phyloP scores from a whole-genome alignment of 805 yeast genomes.

The Barnettozyma vustinii region DNA sequence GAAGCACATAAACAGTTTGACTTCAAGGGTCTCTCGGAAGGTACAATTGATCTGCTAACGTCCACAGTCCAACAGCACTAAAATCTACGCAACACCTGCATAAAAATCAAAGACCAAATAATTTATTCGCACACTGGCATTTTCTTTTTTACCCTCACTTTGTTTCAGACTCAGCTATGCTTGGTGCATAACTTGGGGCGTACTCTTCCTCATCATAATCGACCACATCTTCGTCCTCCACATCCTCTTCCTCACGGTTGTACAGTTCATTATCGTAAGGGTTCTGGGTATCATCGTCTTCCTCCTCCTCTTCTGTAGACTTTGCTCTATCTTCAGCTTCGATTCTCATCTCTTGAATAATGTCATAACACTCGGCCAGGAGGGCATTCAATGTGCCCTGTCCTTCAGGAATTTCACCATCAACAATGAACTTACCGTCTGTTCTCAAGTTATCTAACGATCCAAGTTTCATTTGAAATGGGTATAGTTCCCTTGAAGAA shows the following conservation, averaged over 20 bases:
- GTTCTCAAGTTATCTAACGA: slow-evolving; percentile 79
- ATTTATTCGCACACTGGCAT: neutral
- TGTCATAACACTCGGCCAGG: slow-evolving; percentile 91
- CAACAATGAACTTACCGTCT: slow-evolving; percentile 90
- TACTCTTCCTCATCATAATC: slow-evolving; percentile 30
- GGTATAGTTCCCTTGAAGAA: slow-evolving; percentile 84
- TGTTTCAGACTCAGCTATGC: slow-evolving; percentile 13
- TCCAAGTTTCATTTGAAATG: slow-evolving; percentile 91
- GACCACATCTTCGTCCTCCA: slow-evolving; percentile 24
- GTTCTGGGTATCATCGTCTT: slow-evolving; percentile 22
- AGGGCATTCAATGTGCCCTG: slow-evolving; percentile 93
- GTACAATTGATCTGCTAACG: too few species aligned
- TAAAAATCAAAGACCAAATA: too few species aligned
- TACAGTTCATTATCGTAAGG: slow-evolving; percentile 18
- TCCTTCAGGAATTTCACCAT: slow-evolving; percentile 92
- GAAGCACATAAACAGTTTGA: too few species aligned
- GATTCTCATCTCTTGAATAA: slow-evolving; percentile 82
- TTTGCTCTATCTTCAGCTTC: slow-evolving; percentile 57
- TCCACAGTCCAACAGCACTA: too few species aligned
- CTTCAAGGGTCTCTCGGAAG: too few species aligned
- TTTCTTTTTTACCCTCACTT: neutral
- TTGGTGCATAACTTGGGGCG: slow-evolving; percentile 22
- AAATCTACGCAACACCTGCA: too few species aligned
- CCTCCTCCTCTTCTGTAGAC: slow-evolving; percentile 24
- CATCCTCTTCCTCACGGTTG: slow-evolving; percentile 28